Base-by-base conservation (phyloP, 1,284 basidiomycete species). In the Anthracocystis panici-leucophaei region DNA sequence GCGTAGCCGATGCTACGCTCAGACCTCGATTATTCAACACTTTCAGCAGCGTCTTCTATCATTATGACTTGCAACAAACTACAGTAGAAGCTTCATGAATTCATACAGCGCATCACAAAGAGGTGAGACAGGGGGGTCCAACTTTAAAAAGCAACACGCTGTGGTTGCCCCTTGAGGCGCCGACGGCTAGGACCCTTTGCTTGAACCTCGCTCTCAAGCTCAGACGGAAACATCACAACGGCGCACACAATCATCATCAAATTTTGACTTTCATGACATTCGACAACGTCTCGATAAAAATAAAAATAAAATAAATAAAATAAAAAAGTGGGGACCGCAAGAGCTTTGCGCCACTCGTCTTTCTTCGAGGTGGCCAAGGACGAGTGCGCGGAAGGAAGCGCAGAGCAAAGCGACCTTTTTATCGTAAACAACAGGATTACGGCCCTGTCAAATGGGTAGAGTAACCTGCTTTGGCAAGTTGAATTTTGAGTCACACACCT, bases 191-290 rank as follows among this genome's bases (percentile, higher is more conserved):
- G 35, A 12, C 10, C 35, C 35, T 12, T 38, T 38, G 35, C 35
- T 38, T 38, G 35, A 16, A 5, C 35, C 12, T 38, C 35, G 5
- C 35, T 14, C 35, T 38, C 35, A 38, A 16, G 12, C 35, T 38
- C 35, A 20, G 20, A 20, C 18, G 5, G n/a, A n/a, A 18, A 20
- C 40, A 41, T 41, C 40, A n/a, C 40, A 41, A 33, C 40, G 9
- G 41, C 41, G 18, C 41, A 42, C 41, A 42, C 41, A 20, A 42
- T 8, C 35, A 38, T 33, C 11, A 3, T 27, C 7, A 21, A n/a
- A 21, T 20, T 42, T 42, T 42, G 41, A 42, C 41, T 42, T 42
- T 42, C 41, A 42, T 42, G 41, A 42, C 41, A 42, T 42, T 42
- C 41, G 41, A 16, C 41, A 42, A 20, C 41, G n/a, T 42, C 41